Percentiles rank a stretch among this genome's conserved stretches.
phyloP scores from a whole-genome alignment of 495 filamentous ascomycete genomes.

The Aspergillus nanangensis region DNA sequence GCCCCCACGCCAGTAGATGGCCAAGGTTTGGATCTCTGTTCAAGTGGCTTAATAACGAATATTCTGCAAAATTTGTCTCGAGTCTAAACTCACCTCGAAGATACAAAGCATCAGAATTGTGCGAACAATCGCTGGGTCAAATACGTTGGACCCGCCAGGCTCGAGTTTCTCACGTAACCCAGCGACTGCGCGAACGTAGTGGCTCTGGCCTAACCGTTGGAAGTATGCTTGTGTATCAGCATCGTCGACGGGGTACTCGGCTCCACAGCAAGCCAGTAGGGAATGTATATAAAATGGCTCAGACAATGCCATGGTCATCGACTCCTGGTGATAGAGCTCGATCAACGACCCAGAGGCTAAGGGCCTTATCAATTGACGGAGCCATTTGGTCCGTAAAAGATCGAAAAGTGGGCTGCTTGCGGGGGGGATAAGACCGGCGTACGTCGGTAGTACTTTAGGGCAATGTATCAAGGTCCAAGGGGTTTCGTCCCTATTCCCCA shows the following conservation, averaged over 20 bases:
- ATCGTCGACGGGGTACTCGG: constrained; percentile 15
- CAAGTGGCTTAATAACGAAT: not conserved
- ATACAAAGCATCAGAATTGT: constrained; percentile 21
- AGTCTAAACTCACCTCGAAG: constrained; percentile 10
- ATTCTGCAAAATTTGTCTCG: too few relatives aligned
- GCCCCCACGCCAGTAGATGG: constrained; percentile 11
- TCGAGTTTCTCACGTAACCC: constrained; percentile 8
- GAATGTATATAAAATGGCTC: constrained; percentile 18
- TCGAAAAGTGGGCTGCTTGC: constrained; percentile 15
- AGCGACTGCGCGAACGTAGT: constrained; percentile 13
- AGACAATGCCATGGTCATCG: constrained; percentile 7
- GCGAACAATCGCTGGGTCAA: constrained; percentile 3
- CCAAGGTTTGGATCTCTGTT: constrained; percentile 13
- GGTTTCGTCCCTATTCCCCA: too few relatives aligned
- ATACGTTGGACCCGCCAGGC: not conserved
- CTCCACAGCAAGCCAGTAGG: constrained; percentile 19
- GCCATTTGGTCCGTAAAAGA: constrained; percentile 13
- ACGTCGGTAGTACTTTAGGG: not conserved
- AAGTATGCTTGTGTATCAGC: not conserved
- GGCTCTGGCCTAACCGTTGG: constrained; percentile 7
- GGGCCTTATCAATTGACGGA: constrained; percentile 16
- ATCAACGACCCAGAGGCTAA: constrained; percentile 7
- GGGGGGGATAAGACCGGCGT: constrained; percentile 4
- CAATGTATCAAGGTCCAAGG: not conserved
- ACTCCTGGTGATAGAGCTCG: constrained; percentile 10